Conservation (phyloP, 768 basidiomycete genomes). For the Kwoniella dendrophila region DNA sequence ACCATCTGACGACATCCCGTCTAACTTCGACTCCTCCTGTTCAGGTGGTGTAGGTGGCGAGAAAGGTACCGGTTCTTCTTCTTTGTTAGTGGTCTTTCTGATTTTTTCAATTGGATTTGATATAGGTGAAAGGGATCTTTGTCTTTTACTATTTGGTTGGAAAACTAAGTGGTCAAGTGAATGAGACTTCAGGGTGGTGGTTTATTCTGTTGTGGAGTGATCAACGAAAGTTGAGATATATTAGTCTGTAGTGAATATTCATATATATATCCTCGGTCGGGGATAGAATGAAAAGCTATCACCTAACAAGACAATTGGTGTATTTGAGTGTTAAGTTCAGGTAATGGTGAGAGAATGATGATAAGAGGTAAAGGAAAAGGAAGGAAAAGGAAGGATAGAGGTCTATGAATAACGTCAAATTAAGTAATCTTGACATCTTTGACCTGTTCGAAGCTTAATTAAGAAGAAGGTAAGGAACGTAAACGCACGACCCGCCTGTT, state of each 20-base stretch:
- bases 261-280: too few species aligned
- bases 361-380: too few species aligned
- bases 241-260: neutral
- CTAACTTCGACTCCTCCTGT: slow-evolving; percentile 26
- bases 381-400: neutral
- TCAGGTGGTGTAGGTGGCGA: slow-evolving; percentile 25
- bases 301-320: too few species aligned
- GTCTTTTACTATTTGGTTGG: neutral
- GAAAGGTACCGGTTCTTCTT: neutral
- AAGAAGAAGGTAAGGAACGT: too few species aligned
- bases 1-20: slow-evolving; percentile 45
- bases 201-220: neutral
- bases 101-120: neutral
- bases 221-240: neutral
- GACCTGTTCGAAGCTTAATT: too few species aligned
- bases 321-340: too few species aligned
- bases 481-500: too few species aligned
- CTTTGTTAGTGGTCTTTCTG: slow-evolving; percentile 5
- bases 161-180: neutral
- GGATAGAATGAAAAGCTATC: too few species aligned
- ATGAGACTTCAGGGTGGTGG: slow-evolving; percentile 29
- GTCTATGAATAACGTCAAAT: too few species aligned
- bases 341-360: too few species aligned
- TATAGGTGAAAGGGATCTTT: slow-evolving; percentile 6
- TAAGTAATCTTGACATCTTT: too few species aligned